Evolutionary conservation across 345 rosid species (phyloP).

Genomic region (Brassica juncea): DNA sequence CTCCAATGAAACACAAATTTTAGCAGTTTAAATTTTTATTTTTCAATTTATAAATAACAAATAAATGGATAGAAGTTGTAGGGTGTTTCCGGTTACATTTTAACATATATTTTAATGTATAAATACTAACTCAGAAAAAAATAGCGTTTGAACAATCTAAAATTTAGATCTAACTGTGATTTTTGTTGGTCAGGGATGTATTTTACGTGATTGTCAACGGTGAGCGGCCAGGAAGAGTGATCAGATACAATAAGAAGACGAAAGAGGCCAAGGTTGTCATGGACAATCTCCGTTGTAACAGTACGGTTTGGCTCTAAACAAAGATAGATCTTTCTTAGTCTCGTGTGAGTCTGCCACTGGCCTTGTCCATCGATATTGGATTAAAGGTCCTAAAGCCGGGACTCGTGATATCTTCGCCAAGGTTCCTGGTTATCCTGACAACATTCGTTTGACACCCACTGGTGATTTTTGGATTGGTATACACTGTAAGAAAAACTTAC

Average conservation of each 20-base stretch:
- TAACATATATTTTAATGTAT: no score
- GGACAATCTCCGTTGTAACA: slow-evolving; percentile 50
- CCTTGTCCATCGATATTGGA: slow-evolving; percentile 47
- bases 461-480: slow-evolving; percentile 34
- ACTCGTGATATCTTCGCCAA: slow-evolving; percentile 24
- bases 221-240: slow-evolving; percentile 24
- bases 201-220: not conserved
- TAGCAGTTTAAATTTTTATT: no score
- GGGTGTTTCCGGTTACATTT: not conserved
- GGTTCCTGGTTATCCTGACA: slow-evolving; percentile 27
- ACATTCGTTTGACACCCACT: slow-evolving; percentile 19
- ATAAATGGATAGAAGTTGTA: not conserved
- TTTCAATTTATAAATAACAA: no score
- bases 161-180: not conserved
- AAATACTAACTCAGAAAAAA: no score
- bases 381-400: slow-evolving; percentile 44
- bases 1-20: not conserved
- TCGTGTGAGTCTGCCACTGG: slow-evolving; percentile 47
- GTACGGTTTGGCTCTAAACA: slow-evolving; percentile 69
- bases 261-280: not conserved
- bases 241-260: slow-evolving; percentile 28
- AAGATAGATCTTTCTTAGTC: slow-evolving; percentile 52
- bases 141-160: not conserved
- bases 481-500: not conserved
- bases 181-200: slow-evolving; percentile 7